phyloP scores from a whole-genome alignment of 75 land plant species.

The Larix kaempferi region DNA sequence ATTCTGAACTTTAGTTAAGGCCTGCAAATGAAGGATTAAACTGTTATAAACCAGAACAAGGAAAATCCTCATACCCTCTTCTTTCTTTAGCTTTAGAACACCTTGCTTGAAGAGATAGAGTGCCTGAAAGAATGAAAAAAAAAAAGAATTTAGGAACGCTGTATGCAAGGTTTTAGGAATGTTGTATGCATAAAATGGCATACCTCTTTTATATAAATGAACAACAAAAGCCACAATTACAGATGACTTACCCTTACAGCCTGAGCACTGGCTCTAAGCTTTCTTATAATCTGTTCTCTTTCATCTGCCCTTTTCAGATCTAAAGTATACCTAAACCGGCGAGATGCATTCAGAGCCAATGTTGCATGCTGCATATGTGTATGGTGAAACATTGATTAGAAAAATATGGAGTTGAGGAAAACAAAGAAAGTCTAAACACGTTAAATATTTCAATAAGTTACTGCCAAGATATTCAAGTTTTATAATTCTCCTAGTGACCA shows the following conservation, averaged over 20 bases:
- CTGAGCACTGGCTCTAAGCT: constrained; percentile 71
- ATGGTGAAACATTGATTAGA: background rate
- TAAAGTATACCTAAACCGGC: constrained; percentile 86
- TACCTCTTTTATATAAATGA: too few species aligned
- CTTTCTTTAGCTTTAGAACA: constrained; percentile 27
- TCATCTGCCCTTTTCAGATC: constrained; percentile 62
- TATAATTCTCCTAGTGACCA: background rate
- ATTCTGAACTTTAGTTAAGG: too few species aligned
- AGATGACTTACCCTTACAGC: constrained; percentile 53
- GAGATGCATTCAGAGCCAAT: constrained; percentile 87
- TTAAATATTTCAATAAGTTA: too few species aligned
- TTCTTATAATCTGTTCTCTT: constrained; percentile 39
- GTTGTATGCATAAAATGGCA: constrained; percentile 19
- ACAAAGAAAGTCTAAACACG: background rate
- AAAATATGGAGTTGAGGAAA: background rate
- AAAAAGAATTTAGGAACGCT: background rate
- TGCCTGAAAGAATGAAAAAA: constrained; percentile 45
- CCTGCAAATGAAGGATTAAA: too few species aligned
- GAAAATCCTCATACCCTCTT: background rate
- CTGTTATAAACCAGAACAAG: too few species aligned
- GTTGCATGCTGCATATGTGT: constrained; percentile 55
- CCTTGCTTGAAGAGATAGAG: constrained; percentile 70
- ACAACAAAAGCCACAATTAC: too few species aligned
- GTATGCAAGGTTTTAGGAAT: background rate
- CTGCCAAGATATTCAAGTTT: background rate